Evolutionary conservation across 345 rosid genomes (phyloP).

Genomic region (Hibiscus syriacus): DNA sequence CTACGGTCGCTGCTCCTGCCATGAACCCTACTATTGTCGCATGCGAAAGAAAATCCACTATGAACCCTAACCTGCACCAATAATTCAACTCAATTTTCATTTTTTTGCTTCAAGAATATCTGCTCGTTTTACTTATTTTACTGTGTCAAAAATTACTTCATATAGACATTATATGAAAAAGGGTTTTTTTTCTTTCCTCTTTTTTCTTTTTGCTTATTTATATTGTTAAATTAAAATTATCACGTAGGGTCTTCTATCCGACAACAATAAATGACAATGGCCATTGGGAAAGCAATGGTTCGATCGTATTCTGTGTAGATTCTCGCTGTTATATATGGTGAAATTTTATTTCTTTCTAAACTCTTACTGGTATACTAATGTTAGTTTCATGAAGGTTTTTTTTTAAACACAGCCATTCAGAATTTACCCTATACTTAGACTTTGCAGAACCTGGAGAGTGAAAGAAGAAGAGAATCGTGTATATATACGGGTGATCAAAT

Average conservation of each 20-base stretch:
- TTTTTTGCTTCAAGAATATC: not conserved
- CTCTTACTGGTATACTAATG: not conserved
- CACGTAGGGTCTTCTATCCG: not conserved
- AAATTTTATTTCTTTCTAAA: not conserved
- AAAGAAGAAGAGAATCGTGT: not conserved
- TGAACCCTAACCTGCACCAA: constrained; percentile 67
- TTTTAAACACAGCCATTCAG: not conserved
- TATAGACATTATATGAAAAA: too few species aligned
- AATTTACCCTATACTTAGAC: too few species aligned
- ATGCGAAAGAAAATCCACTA: constrained; percentile 90
- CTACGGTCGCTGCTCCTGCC: constrained; percentile 96
- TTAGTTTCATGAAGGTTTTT: not conserved
- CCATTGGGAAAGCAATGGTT: not conserved
- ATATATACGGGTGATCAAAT: not conserved
- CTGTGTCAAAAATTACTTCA: not conserved
- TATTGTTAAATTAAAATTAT: too few species aligned
- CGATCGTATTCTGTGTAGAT: not conserved
- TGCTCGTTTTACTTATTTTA: not conserved
- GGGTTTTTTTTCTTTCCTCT: too few species aligned
- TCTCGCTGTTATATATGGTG: not conserved
- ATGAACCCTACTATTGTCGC: constrained; percentile 91
- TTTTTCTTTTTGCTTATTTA: too few species aligned
- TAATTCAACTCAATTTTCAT: not conserved
- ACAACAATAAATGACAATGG: not conserved
- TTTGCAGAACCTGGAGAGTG: too few species aligned